Percentiles rank a stretch among this genome's conserved stretches.
Conservation (phyloP, 805 yeast species). For the Grigorovia transvaalensis region DNA sequence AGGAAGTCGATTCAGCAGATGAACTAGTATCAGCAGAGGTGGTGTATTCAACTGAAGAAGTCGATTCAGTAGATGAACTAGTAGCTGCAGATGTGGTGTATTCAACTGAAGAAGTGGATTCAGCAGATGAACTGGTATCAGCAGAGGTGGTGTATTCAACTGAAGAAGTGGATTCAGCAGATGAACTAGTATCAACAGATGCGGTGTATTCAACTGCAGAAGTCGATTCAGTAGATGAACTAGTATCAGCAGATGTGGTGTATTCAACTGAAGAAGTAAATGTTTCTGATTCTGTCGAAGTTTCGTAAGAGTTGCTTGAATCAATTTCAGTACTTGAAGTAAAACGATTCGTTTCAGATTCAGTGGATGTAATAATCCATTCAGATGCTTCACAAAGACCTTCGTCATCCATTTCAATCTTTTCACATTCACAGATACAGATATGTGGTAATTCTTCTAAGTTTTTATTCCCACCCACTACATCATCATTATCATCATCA, state of each 20-base stretch:
- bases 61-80: background rate
- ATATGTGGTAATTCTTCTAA: background rate
- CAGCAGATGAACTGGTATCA: background rate
- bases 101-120: background rate
- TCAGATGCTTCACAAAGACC: background rate
- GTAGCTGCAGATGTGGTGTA: no score
- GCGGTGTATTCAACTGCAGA: background rate
- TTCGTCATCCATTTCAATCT: background rate
- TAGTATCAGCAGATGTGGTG: background rate
- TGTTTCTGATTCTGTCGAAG: background rate
- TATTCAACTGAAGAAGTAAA: background rate
- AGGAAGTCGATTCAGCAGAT: background rate
- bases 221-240: background rate
- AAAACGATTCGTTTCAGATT: background rate
- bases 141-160: background rate
- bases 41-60: background rate
- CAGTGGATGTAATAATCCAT: background rate
- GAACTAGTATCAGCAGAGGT: background rate
- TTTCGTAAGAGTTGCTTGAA: background rate
- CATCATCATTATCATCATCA: background rate
- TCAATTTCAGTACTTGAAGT: background rate
- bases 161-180: background rate
- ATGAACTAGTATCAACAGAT: background rate
- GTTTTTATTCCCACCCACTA: background rate
- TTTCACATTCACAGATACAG: background rate